Base-by-base conservation (phyloP, 2,329 filamentous ascomycete species). In the Paraphaeosphaeria sporulosa region DNA sequence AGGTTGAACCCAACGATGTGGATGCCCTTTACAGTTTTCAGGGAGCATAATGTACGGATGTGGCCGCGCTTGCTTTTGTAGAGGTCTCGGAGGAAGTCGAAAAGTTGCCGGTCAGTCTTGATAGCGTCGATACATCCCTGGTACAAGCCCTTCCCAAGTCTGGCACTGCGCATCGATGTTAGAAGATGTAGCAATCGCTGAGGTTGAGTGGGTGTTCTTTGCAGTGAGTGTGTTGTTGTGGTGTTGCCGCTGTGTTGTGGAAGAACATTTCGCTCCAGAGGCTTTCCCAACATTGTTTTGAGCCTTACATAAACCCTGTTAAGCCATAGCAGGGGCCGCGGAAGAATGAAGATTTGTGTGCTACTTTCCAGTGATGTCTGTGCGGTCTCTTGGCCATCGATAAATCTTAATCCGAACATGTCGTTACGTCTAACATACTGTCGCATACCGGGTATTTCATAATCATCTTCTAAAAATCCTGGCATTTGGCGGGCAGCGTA, bases 1-100 rank as follows among this genome's bases (percentile, higher is more conserved):
- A 71, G 64, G 3, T 55, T 59, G 44, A 73, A 65, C 44, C 69
- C 69, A 34, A 67, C 60, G 19, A 73, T 69, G 44, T 49, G 63
- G 0, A 73, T 68, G 0, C 68, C 65, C 38, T 65, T 61, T 2
- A 73, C 58, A n/a, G 47, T 59, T 12, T 62, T 66, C 17, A 73
- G 38, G 4, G 67, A 65, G 1, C 68, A n/a, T 0, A 63, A n/a
- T 1, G 36, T 61, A 4, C 57, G 44, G 25, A 71, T 27, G 1
- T 57, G 62, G n/a, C 67, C 61, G 1, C 61, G 61, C 30, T 63
- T 58, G 12, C 48, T 43, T 2, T 25, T 17, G 44, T 64, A 69
- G 40, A 65, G 63, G 1, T 52, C 27, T 1, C 55, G 57, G 9
- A 73, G 42, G 52, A 71, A 71, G 10, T n/a, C 34, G 19, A 72